Evolutionary conservation across 352 stramenopile genomes (phyloP).

Genomic region (Globisporangium middletonii): DNA sequence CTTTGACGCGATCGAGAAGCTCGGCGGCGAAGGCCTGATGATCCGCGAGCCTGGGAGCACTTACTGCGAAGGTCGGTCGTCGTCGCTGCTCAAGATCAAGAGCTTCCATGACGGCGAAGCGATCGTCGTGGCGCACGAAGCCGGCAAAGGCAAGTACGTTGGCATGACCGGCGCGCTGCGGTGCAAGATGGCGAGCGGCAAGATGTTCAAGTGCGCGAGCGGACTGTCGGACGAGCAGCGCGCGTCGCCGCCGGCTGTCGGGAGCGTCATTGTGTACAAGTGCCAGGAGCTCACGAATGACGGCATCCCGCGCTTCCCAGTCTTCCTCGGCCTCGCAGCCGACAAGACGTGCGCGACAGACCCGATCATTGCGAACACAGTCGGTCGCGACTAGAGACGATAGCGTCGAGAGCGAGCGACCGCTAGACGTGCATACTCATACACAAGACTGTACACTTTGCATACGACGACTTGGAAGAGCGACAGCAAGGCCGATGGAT

Average conservation of each 20-base stretch:
- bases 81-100: conserved; percentile 73
- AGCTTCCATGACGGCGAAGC: conserved; percentile 69
- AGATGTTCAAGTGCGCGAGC: conserved; percentile 69
- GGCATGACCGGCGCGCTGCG: conserved; percentile 51
- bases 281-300: conserved; percentile 72
- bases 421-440: not conserved
- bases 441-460: not conserved
- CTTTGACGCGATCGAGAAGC: conserved; percentile 48
- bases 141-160: conserved; percentile 62
- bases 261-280: conserved; percentile 75
- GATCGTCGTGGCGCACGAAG: conserved; percentile 54
- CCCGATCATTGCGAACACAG: conserved; percentile 37
- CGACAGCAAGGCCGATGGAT: too few species aligned
- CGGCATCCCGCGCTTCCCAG: conserved; percentile 64
- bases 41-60: conserved; percentile 48
- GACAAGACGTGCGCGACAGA: conserved; percentile 48
- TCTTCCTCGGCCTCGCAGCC: conserved; percentile 52
- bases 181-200: conserved; percentile 55
- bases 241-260: conserved; percentile 34
- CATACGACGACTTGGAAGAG: not conserved
- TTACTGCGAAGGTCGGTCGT: conserved; percentile 42
- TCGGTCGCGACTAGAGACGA: conserved; percentile 6
- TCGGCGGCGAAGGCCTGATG: conserved; percentile 69
- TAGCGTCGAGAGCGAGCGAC: not conserved
- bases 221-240: conserved; percentile 57